Percentiles rank a stretch among this genome's conserved stretches.
Conservation (phyloP, 73 alveolate species). For the Durusdinium trenchii region DNA sequence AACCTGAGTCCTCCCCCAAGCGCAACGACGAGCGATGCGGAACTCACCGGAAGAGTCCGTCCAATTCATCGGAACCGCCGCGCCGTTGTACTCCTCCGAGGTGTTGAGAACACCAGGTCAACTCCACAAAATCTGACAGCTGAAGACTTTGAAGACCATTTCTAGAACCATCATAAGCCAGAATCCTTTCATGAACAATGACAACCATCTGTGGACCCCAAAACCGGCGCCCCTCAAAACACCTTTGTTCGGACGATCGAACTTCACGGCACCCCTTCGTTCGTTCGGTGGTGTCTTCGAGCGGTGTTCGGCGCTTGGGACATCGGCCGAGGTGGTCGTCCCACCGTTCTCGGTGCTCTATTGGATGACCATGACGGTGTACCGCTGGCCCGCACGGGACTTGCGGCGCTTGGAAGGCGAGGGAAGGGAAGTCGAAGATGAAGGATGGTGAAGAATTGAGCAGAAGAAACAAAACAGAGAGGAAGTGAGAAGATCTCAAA, state of each 20-base stretch:
- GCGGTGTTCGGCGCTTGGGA: too few species aligned
- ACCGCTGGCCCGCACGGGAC: conserved; percentile 94
- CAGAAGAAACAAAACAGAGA: too few species aligned
- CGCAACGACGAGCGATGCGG: too few species aligned
- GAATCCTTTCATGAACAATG: background rate
- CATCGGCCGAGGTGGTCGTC: conserved; percentile 50
- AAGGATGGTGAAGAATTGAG: background rate
- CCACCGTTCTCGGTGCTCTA: conserved; percentile 76
- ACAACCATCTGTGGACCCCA: background rate
- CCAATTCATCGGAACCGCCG: too few species aligned
- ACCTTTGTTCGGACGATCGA: too few species aligned
- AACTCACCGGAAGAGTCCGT: too few species aligned
- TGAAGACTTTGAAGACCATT: background rate
- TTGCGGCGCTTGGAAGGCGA: conserved; percentile 37
- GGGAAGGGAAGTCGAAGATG: background rate
- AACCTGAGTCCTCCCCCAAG: too few species aligned
- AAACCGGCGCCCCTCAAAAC: too few species aligned
- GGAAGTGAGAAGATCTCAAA: background rate
- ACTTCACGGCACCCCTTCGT: too few species aligned
- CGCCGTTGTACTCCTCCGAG: too few species aligned
- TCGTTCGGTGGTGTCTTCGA: too few species aligned
- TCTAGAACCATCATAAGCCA: background rate
- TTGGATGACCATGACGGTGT: conserved; percentile 83
- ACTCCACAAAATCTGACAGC: background rate
- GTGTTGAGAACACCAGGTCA: too few species aligned